Base-by-base conservation (phyloP, 768 basidiomycete genomes). In the Pisolithus albus region DNA sequence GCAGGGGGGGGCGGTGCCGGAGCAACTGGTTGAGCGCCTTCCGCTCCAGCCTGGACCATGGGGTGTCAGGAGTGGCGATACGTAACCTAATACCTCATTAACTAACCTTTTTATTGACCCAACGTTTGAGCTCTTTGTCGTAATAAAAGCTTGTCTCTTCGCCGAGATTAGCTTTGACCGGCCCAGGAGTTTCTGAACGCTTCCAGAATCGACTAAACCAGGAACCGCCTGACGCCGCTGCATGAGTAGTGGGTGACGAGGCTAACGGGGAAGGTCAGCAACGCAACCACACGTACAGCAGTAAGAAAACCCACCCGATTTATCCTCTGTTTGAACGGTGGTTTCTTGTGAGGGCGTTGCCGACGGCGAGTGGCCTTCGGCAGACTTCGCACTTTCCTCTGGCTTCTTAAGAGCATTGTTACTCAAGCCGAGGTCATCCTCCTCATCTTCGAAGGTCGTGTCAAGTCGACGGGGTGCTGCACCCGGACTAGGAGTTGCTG, bases 61-160 rank as follows among this genome's bases (percentile, higher is more conserved):
- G 46, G 56, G 18, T 26, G 38, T 7, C 37, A 40, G 4, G 21
- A 30, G 34, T 21, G 38, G 43, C 8, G 18, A 42, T 46, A 26
- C 52, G 48, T 13, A 11, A 34, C 13, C 4, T 34, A 15, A 4
- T 24, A 23, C 24, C 51, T 47, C 19, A 13, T 5, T 8, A 6
- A 56, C 70, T 65, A 54, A 91, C 92, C 73, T 87, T 92, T 70
- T 88, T 94, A 66, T 96, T 93, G 24, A 99, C 84, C 96, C 96
- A 99, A 55, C 87, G 81, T 66, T 94, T 93, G 53, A 86, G 77
- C n/a, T 96, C 92, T 60, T 88, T 84, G 64, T 99, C 96, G 64
- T 89, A 99, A 61, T 91, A 87, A 72, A 98, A 95, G 24, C 83
- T 74, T 24, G 73, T 92, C 64, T 93, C 83, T 58, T 98, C 92